Conservation (phyloP, 2,329 filamentous ascomycete genomes). For the Nothopassalora personata region DNA sequence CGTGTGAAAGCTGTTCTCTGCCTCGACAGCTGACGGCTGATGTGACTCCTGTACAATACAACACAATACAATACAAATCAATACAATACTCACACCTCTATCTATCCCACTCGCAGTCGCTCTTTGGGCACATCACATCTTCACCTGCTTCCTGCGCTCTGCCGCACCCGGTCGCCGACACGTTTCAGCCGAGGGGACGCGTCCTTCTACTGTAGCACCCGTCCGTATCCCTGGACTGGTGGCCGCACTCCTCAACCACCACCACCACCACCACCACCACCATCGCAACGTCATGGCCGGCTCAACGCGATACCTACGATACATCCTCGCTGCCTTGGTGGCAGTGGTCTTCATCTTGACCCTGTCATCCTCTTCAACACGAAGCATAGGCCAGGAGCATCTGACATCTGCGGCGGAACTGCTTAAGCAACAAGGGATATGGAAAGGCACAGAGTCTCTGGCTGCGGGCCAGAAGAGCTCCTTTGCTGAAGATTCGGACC, state of each 20-base stretch:
- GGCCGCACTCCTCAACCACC: not conserved
- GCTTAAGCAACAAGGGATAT: constrained; percentile 32
- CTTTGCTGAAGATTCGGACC: constrained; percentile 7
- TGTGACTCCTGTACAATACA: not conserved
- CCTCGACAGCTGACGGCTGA: no score
- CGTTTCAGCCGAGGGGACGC: not conserved
- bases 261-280: constrained; percentile 1
- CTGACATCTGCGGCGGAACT: constrained; percentile 32
- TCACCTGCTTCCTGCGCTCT: not conserved
- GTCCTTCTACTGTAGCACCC: not conserved
- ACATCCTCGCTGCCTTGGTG: constrained; percentile 75
- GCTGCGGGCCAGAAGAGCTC: not conserved
- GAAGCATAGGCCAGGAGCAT: constrained; percentile 30
- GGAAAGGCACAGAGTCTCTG: constrained; percentile 18
- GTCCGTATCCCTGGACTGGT: not conserved
- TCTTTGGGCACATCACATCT: not conserved
- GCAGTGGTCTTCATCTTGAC: constrained; percentile 79
- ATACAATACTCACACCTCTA: no score
- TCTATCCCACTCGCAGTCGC: not conserved
- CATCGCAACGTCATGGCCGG: constrained; percentile 53
- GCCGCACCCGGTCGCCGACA: not conserved
- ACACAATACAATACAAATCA: no score
- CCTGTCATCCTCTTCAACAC: constrained; percentile 59
- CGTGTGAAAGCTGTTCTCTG: not conserved
- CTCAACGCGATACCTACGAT: constrained; percentile 65